A percentile compares a stretch with the other conserved stretches of the same genome.
These are phyloP conservation scores for Pseudogymnoascus sp. DNA, from an alignment of 2,329 filamentous ascomycete species.

Conservation along the genomic window DNA sequence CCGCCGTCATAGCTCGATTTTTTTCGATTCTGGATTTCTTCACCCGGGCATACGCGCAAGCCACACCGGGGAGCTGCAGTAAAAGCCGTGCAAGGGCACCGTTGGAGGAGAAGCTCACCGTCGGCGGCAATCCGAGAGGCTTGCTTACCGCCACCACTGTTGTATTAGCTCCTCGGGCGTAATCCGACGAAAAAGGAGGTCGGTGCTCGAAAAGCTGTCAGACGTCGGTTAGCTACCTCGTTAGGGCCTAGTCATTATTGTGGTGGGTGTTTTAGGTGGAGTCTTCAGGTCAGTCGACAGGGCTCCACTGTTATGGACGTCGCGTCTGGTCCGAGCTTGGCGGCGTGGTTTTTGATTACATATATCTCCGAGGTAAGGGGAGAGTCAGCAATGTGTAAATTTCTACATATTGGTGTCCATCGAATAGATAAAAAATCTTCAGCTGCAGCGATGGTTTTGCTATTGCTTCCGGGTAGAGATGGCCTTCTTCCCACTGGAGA, in stretches of 20 bases:
- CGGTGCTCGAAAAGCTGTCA: neutral
- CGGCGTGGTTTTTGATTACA: neutral
- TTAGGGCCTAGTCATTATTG: neutral
- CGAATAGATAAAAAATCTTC: neutral
- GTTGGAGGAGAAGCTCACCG: neutral
- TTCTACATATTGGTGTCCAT: neutral
- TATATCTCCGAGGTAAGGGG: neutral
- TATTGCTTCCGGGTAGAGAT: neutral
- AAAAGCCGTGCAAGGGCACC: neutral
- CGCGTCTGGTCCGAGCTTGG: slow-evolving; percentile 2
- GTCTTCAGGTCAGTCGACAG: neutral
- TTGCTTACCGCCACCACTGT: neutral
- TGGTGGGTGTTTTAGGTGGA: neutral
- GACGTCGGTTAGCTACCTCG: neutral
- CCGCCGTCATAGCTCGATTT: neutral
- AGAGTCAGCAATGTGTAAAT: neutral
- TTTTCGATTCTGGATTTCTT: neutral
- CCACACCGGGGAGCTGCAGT: neutral
- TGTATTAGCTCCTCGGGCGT: neutral
- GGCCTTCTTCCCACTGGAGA: neutral
- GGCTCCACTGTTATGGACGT: neutral
- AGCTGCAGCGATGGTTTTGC: neutral
- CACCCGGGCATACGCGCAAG: neutral
- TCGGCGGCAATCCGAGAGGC: neutral
- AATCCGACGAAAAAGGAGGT: neutral